Evolutionary conservation across 805 yeast species (phyloP), one percentile per base, ranked within the genome.

Genomic region (Wickerhamomyces tratensis): DNA sequence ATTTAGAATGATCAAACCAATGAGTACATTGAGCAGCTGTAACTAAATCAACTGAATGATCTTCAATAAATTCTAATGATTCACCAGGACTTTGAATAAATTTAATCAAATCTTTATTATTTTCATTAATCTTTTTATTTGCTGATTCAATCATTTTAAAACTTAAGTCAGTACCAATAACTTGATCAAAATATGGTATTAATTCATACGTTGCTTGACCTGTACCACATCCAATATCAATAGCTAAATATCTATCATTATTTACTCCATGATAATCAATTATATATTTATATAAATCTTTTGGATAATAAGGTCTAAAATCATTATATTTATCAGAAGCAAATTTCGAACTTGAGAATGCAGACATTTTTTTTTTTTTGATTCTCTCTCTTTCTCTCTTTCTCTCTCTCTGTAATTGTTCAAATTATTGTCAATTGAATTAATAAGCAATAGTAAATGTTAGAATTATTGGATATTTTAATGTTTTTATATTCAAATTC

Each of bases 21-120:
- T 88, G 96, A n/a, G 74, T 77, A 45, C 88, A 82, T 56, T 88
- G 88, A 0, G 89, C 95, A n/a, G 81, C 84, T 3, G 87, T 73
- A 12, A 86, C 66, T 51, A 86, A 46, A 55, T 83, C 94, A 7
- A 78, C 74, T 0, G 75, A 39, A 52, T 50, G 41, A 64, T 54
- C 57, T 61, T 68, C 34, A 33, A 43, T 30, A 54, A 50, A 61
- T 53, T 55, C 26, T 37, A 46, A 11, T 31, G 52, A 25, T 47
- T 52, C 49, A 50, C 58, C 62, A 4, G 57, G 51, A 11, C 54
- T 46, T 35, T 51, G 53, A 2, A 33, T 45, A 25, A 51, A 48
- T 13, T 50, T 47, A 20, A 53, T 35, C 13, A 42, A 43, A 4
- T 41, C 51, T 34, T 48, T 41, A 13, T 25, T 36, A n/a, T 43